phyloP scores from a whole-genome alignment of 2,329 filamentous ascomycete species.

The Diaporthe destruens region DNA sequence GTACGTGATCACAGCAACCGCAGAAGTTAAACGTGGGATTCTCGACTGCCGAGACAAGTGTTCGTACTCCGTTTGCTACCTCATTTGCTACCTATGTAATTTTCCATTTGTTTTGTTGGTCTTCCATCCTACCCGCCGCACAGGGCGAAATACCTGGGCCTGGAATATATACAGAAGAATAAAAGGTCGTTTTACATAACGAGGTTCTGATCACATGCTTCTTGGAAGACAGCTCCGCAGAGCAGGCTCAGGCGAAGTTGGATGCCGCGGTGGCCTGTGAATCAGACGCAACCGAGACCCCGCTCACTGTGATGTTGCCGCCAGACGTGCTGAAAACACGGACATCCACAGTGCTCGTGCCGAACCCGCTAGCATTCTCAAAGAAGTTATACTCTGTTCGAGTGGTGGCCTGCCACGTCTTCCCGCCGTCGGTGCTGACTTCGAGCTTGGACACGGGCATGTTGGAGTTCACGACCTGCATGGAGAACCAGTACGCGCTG shows the following conservation, averaged over 20 bases:
- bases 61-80: neutral
- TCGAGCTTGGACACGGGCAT: slow-evolving; percentile 68
- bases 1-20: neutral
- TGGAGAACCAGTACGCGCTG: slow-evolving; percentile 60
- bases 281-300: slow-evolving; percentile 57
- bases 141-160: too few species aligned
- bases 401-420: slow-evolving; percentile 68
- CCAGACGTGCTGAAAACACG: slow-evolving; percentile 67
- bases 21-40: neutral
- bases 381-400: slow-evolving; percentile 72
- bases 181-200: neutral
- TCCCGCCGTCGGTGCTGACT: slow-evolving; percentile 71
- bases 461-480: slow-evolving; percentile 75
- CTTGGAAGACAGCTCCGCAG: neutral
- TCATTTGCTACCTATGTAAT: too few species aligned
- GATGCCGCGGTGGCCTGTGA: slow-evolving; percentile 48
- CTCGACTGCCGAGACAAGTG: neutral
- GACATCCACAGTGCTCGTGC: slow-evolving; percentile 65
- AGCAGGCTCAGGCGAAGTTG: slow-evolving; percentile 49
- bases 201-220: neutral
- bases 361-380: slow-evolving; percentile 69
- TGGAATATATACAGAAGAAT: slow-evolving; percentile 35
- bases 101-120: neutral
- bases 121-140: neutral
- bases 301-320: slow-evolving; percentile 62